A percentile compares a stretch with the other conserved stretches of the same genome.
Conservation (phyloP, 441 rosid genomes). For the Euphorbia celastroides region DNA sequence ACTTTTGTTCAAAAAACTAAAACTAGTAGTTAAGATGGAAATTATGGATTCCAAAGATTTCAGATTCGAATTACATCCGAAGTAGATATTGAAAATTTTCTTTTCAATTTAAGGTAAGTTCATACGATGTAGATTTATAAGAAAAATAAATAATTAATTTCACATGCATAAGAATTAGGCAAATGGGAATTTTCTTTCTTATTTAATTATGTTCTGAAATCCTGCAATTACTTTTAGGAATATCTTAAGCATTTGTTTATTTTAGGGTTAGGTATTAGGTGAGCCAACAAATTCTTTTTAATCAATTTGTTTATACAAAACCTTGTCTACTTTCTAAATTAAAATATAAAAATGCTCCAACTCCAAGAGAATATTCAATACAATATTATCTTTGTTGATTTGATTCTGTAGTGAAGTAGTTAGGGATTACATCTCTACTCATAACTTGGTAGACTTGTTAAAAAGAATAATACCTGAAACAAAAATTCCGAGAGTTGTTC, state of each 20-base stretch:
- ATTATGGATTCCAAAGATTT: no score
- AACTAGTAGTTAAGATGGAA: no score
- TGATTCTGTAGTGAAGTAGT: conserved; percentile 31
- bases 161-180: background rate
- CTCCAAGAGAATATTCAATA: conserved; percentile 10
- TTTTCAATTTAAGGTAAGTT: no score
- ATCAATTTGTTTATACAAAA: background rate
- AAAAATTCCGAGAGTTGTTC: background rate
- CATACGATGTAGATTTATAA: no score
- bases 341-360: conserved; percentile 8
- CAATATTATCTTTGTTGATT: conserved; percentile 24
- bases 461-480: background rate
- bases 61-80: no score
- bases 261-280: conserved; percentile 39
- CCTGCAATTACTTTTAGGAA: conserved; percentile 16
- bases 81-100: no score
- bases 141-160: no score
- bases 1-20: no score
- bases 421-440: conserved; percentile 25
- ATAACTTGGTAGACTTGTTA: conserved; percentile 1
- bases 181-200: background rate
- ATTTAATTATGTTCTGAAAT: conserved; percentile 22
- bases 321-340: background rate
- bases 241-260: background rate
- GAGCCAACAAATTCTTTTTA: conserved; percentile 24